A percentile compares a stretch with the other conserved stretches of the same genome.
Conservation (phyloP, 305 asterid genomes). For the Fraxinus albicans region DNA sequence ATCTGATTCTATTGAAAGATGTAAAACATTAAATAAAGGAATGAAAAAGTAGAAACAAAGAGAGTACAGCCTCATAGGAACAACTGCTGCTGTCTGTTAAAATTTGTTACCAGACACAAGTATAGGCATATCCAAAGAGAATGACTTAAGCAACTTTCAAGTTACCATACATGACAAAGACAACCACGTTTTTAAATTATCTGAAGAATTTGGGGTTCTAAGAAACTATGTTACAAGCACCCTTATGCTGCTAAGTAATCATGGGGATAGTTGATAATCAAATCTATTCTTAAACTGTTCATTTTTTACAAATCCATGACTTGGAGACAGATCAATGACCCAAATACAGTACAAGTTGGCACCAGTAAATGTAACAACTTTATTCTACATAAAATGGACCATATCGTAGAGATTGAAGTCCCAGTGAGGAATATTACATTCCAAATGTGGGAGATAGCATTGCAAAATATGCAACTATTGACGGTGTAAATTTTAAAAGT, state of each 20-base stretch:
- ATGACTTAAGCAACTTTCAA: background rate
- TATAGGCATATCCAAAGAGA: background rate
- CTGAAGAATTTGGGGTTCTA: background rate
- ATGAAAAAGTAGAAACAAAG: background rate
- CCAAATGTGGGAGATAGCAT: background rate
- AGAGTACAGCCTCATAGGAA: background rate
- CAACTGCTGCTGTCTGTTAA: background rate
- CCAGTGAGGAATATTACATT: background rate
- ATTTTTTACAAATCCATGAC: background rate
- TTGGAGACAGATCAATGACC: background rate
- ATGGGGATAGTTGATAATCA: background rate
- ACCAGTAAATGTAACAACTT: background rate
- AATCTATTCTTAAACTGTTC: background rate
- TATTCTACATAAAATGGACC: background rate
- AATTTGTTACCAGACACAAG: background rate
- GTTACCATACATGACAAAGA: background rate
- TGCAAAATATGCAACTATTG: background rate
- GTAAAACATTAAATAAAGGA: background rate
- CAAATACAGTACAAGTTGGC: background rate
- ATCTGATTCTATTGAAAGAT: background rate
- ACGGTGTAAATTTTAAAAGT: background rate
- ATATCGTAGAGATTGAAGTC: background rate
- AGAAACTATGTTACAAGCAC: background rate
- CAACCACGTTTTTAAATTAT: background rate
- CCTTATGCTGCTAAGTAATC: background rate